A percentile compares a stretch with the other conserved stretches of the same genome.
These are phyloP conservation scores for Linnemannia schmuckeri DNA, from an alignment of 192 early-diverging fungal genomes.

Conservation along the genomic window DNA sequence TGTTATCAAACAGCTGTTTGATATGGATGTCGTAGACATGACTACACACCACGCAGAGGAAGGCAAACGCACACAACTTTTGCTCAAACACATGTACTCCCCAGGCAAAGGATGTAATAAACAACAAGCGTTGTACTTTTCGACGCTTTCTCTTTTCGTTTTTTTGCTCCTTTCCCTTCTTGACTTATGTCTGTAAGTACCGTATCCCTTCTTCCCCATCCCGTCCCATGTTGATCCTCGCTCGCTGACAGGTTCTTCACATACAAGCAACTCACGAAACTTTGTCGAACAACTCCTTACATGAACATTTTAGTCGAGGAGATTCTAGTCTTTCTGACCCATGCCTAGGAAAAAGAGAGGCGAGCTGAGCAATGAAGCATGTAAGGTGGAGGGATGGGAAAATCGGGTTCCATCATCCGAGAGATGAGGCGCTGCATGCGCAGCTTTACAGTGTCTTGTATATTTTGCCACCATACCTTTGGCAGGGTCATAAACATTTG, in stretches of 20 bases:
- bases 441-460: too few species aligned
- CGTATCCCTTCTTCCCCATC: neutral
- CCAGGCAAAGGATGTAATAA: neutral
- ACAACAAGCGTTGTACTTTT: neutral
- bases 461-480: too few species aligned
- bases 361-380: too few species aligned
- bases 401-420: too few species aligned
- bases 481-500: neutral
- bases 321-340: neutral
- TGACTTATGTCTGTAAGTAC: too few species aligned
- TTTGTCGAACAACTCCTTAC: neutral
- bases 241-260: neutral
- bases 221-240: neutral
- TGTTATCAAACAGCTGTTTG: neutral
- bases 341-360: neutral
- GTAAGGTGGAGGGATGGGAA: too few species aligned
- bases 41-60: too few species aligned
- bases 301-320: neutral
- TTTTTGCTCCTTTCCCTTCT: neutral
- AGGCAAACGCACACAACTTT: too few species aligned
- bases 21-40: too few species aligned
- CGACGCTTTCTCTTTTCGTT: neutral
- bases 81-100: too few species aligned
- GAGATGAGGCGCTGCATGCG: too few species aligned
- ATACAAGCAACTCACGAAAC: too few species aligned